Conservation (phyloP, 2,329 filamentous ascomycete species). For the Colletotrichum limetticola region DNA sequence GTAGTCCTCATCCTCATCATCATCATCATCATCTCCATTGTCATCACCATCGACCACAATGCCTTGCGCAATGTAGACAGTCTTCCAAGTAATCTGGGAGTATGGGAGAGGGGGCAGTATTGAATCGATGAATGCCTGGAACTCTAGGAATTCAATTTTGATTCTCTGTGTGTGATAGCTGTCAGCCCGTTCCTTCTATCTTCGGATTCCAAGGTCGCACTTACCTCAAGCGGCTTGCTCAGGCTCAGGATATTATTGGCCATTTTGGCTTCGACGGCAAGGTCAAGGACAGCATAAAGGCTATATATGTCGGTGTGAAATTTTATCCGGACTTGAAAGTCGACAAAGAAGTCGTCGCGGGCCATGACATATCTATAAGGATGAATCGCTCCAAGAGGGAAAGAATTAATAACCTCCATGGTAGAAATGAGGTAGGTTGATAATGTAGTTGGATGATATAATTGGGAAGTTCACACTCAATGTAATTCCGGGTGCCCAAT, state of each 20-base stretch:
- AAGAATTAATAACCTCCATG: too few relatives aligned
- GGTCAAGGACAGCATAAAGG: not conserved
- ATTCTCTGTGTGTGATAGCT: not conserved
- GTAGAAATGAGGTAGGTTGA: too few relatives aligned
- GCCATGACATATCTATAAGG: not conserved
- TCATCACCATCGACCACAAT: not conserved
- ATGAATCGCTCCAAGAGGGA: too few relatives aligned
- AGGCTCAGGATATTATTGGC: not conserved
- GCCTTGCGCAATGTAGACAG: not conserved
- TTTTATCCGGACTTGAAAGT: not conserved
- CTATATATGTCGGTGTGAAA: not conserved
- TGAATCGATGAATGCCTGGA: not conserved
- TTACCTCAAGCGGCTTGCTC: not conserved
- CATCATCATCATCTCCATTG: not conserved
- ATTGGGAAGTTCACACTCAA: too few relatives aligned
- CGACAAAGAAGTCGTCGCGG: not conserved
- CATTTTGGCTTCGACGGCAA: not conserved
- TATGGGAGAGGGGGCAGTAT: not conserved
- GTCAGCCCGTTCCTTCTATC: not conserved
- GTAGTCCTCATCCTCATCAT: not conserved
- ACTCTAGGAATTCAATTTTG: not conserved
- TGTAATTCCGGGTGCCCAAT: too few relatives aligned
- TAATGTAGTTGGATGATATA: too few relatives aligned
- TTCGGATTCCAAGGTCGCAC: not conserved
- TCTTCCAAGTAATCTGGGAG: conserved; percentile 25